Base-by-base conservation (phyloP, 495 filamentous ascomycete species). In the Daldinia childiae region DNA sequence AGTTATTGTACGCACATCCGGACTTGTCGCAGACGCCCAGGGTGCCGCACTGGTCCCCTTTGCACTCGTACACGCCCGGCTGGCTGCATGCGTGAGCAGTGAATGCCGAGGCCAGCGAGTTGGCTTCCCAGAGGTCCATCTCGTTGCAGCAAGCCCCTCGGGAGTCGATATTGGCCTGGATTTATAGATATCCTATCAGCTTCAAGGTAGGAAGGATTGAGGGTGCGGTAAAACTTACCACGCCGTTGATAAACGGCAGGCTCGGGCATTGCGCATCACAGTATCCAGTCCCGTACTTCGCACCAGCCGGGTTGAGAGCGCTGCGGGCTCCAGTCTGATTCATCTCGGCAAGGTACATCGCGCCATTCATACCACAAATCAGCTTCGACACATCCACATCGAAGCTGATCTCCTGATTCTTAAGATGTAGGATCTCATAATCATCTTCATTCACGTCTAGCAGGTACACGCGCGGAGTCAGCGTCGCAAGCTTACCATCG, bases 111-210 rank as follows among this genome's bases (percentile, higher is more conserved):
- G 90, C 82, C 51, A 82, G 77, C n/a, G 81, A 81, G 82, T 92
- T 92, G 67, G 89, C 88, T 71, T 91, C 90, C 87, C 88, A 90
- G 71, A 92, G 82, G 76, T 92, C 90, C 84, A 92, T 88, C 79
- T 92, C 90, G 32, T 87, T 84, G 77, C 90, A 92, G 87, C 90
- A 92, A 30, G 89, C 84, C 58, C 89, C 89, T 61, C 84, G 82
- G 66, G 79, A 70, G 24, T 87, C 85, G 43, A 78, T 66, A 61
- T 90, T 90, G 7, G 86, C 79, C 79, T 90, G 85, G n/a, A 6
- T 48, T 56, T 48, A 45, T 21, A 14, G n/a, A 17, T 11, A 27
- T 15, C 45, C 8, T 17, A 30, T 70, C 29, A 70, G 55, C 21
- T 38, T 50, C 24, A 11, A 55, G 43, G 8, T 29, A 26, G 15